Evolutionary conservation across 805 yeast species (phyloP), one percentile per base, ranked within the genome.

Genomic region (Teunomyces tritomae): DNA sequence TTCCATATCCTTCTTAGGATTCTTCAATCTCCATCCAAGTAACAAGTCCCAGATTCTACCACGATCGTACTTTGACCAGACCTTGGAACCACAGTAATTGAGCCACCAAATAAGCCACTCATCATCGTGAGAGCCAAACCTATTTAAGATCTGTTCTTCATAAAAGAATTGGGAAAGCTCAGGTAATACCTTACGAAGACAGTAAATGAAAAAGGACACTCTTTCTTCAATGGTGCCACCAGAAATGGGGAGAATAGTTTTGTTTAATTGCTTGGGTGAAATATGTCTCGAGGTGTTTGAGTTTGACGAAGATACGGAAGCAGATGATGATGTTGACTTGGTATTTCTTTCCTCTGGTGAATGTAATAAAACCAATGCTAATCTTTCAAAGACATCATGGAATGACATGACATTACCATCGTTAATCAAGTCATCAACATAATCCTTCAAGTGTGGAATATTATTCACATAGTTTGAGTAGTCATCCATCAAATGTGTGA

Each of bases 71-170:
- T 86, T 78, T 39, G 90, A 84, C 79, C 95, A 82, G 5, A 85
- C 89, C 65, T 87, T 87, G 10, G 94, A 80, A 16, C 97, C 97
- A 59, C 88, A 80, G 77, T 87, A 91, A 61, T 89, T 89, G 53
- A 91, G 73, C 97, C 97, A 91, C 96, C 96, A 91, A 34, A 89
- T 77, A 24, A 90, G 72, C 97, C 97, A 91, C 60, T 85, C 90
- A 56, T 88, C 94, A 52, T 86, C 89, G 50, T 80, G 74, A 56
- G 64, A 57, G 3, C 78, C 77, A 47, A 73, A 74, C 35, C 80
- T 77, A 54, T 82, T 82, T 40, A 87, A 65, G 24, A 87, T 78
- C 49, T 86, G 90, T 57, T 91, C 97, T 58, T 89, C 96, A 33
- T 82, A 83, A 52, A 91, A 80, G 51, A 82, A 87, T 50, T 77